Evolutionary conservation across 202 grass and related monocot species (phyloP), one percentile per base, ranked within the genome.

Genomic region (Panicum virgatum): DNA sequence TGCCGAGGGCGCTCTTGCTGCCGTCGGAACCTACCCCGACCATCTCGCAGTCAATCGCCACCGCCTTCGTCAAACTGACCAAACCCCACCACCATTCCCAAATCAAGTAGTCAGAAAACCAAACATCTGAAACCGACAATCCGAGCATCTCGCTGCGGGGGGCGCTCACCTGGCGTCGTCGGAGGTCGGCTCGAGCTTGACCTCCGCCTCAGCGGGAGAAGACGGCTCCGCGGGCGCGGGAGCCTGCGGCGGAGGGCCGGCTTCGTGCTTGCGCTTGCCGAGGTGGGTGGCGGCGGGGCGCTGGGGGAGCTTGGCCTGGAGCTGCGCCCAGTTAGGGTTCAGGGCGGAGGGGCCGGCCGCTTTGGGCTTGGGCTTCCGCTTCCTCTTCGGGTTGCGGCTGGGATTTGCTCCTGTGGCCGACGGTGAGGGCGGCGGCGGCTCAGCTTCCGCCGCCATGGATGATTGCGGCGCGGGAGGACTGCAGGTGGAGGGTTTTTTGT

Each of bases 21-120:
- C 88, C 92, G 40, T 81, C 67, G 9, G 80, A 51, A n/a, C 92
- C 86, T n/a, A 98, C 89, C 9, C 90, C 92, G 52, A 98, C 92
- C 96, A 98, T 98, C 89, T 98, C 92, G 60, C 92, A 98, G 42
- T 98, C 96, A 59, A 98, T 72, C 9, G 89, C 96, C 82, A 98
- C 53, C 47, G 36, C 77, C 54, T 90, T 91, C 19, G 92, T 98
- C 89, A 98, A 88, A 79, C 96, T 98, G 62, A 51, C 25, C 47
- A 61, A n/a, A 19, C 65, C 69, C n/a, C 15, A 42, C 13, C 51
- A 65, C 65, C 75, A 89, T 84, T 80, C 9, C 73, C 59, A 62
- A 62, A 59, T 2, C 26, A 81, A 29, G 2, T 83, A 78, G 19
- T 77, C 68, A 83, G 67, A 40, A 81, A 82, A 37, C 42, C 44